These are phyloP conservation scores for Solioccasus polychromus DNA, from an alignment of 768 basidiomycete species.

Conservation along the genomic window DNA sequence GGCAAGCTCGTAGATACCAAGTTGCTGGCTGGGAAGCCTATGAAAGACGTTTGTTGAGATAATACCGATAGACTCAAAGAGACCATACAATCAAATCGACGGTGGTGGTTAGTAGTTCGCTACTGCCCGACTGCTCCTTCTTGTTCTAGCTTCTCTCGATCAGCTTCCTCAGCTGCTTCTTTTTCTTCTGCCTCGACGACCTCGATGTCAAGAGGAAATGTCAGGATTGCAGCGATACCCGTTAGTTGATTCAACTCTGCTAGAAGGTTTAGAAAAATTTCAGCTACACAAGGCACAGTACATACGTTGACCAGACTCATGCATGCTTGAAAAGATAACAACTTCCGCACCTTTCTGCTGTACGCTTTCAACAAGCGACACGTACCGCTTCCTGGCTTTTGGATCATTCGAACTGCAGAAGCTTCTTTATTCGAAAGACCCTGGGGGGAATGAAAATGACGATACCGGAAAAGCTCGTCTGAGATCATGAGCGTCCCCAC, in stretches of 20 bases:
- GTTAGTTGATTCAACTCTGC: constrained; percentile 94
- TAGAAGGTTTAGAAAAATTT: constrained; percentile 1
- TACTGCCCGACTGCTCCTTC: constrained; percentile 6
- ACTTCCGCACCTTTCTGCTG: constrained; percentile 89
- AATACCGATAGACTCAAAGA: not conserved
- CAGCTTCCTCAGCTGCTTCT: constrained; percentile 56
- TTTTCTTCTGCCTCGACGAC: constrained; percentile 91
- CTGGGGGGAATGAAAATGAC: not conserved
- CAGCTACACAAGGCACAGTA: constrained; percentile 8
- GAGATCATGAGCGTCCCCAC: constrained; percentile 94
- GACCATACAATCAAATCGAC: not conserved
- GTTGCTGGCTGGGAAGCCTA: constrained; percentile 92
- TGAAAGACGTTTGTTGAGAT: constrained; percentile 44
- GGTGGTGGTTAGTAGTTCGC: not conserved
- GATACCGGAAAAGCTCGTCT: constrained; percentile 88
- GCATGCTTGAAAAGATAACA: constrained; percentile 98
- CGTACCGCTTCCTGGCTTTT: constrained; percentile 74
- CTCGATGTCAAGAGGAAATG: constrained; percentile 94
- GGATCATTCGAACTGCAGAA: constrained; percentile 73
- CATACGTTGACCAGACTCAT: constrained; percentile 97
- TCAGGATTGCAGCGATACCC: constrained; percentile 92
- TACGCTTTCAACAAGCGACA: constrained; percentile 84
- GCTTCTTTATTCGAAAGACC: not conserved
- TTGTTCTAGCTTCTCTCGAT: constrained; percentile 12
- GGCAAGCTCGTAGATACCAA: constrained; percentile 81